Evolutionary conservation across 2,329 filamentous ascomycete species (phyloP).

Genomic region (Neoscytalidium dimidiatum): DNA sequence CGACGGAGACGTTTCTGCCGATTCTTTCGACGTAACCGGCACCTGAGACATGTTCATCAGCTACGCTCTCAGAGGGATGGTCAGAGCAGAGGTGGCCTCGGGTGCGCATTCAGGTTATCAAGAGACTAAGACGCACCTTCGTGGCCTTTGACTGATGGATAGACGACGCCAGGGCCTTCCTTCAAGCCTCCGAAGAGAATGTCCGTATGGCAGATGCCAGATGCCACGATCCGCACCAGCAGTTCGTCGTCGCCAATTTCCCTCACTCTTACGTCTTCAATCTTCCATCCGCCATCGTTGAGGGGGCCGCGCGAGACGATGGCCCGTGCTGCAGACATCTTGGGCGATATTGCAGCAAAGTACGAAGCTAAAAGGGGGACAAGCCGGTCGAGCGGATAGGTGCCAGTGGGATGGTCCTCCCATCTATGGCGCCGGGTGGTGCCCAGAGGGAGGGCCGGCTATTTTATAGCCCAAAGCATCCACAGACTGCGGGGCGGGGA

Average conservation of each 20-base stretch:
- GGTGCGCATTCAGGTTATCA: too few relatives aligned
- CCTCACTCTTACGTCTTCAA: conserved; percentile 40
- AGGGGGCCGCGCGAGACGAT: conserved; percentile 43
- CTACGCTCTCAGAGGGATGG: too few relatives aligned
- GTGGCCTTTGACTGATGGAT: conserved; percentile 55
- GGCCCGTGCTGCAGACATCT: conserved; percentile 28
- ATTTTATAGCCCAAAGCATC: background rate
- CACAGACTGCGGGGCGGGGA: background rate
- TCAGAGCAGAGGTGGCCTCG: too few relatives aligned
- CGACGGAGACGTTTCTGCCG: conserved; percentile 44
- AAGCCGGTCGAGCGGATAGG: too few relatives aligned
- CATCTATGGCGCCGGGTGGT: too few relatives aligned
- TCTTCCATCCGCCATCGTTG: conserved; percentile 40
- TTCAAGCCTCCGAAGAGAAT: conserved; percentile 47
- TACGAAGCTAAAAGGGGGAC: background rate
- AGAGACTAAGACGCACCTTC: conserved; percentile 44
- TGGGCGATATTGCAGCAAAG: background rate
- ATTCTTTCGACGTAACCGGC: conserved; percentile 52
- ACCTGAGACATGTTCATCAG: background rate
- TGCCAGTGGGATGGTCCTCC: too few relatives aligned
- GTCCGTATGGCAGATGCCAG: conserved; percentile 60
- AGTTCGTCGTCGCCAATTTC: conserved; percentile 50
- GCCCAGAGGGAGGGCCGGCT: too few relatives aligned
- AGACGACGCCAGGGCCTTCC: conserved; percentile 36
- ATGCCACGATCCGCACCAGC: conserved; percentile 55